Conservation (phyloP, 495 filamentous ascomycete species). For the Trichodelitschia bisporula region DNA sequence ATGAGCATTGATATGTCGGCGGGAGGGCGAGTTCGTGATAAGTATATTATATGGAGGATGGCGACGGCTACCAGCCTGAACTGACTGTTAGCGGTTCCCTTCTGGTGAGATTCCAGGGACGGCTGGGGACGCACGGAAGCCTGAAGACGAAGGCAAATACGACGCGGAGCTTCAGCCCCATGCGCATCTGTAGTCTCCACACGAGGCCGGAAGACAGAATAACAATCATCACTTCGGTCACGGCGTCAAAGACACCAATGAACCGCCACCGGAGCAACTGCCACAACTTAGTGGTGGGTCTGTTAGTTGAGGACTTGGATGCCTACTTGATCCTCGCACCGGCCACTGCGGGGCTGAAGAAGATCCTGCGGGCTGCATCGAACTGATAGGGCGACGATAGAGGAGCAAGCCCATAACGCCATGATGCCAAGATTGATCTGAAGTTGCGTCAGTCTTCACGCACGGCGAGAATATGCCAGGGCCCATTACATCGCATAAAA, state of each 20-base stretch:
- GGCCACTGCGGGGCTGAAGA: neutral
- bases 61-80: constrained; percentile 1
- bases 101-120: neutral
- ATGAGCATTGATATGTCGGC: constrained; percentile 2
- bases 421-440: too few relatives aligned
- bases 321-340: constrained; percentile 8
- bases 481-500: constrained; percentile 7
- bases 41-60: constrained; percentile 2
- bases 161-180: constrained; percentile 4
- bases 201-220: constrained; percentile 4
- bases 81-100: too few relatives aligned
- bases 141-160: constrained; percentile 7
- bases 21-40: neutral
- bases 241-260: constrained; percentile 5
- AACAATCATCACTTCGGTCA: constrained; percentile 5
- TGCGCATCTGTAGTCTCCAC: constrained; percentile 7
- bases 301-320: too few relatives aligned
- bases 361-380: constrained; percentile 3
- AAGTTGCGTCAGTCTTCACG: too few relatives aligned
- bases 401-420: constrained; percentile 4
- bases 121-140: constrained; percentile 3
- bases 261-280: constrained; percentile 6
- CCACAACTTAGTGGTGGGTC: neutral
- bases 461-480: too few relatives aligned
- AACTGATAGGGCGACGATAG: constrained; percentile 4